Evolutionary conservation across 352 stramenopile species (phyloP), one percentile per base, ranked within the genome.

Genomic region (Globisporangium iwayamae): DNA sequence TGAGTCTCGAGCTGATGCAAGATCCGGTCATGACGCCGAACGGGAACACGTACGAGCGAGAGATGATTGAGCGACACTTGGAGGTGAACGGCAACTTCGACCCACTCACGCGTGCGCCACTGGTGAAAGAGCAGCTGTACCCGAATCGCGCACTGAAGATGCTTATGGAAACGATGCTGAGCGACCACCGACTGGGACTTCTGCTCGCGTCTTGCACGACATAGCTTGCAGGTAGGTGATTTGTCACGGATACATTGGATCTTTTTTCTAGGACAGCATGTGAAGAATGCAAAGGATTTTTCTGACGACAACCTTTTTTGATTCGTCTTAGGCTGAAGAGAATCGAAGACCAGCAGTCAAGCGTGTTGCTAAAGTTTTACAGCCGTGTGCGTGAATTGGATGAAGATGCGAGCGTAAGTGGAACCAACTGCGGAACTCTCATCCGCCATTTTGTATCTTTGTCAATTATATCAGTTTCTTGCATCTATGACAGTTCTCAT

Each of bases 1-100:
- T 92, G 65, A 92, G 83, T 48, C 72, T 92, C 28, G 83, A 92
- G 60, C 48, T 86, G n/a, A 92, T 92, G 83, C 71, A 88, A 38
- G 80, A 92, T 53, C 83, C 83, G 1, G 83, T 92, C 3, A 89
- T 84, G 47, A 89, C 81, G 3, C 80, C 83, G 3, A 83, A 83
- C 18, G 83, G 83, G n/a, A 81, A 88, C 63, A 87, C 83, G 47
- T 92, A 89, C 63, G 83, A 92, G 43, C 83, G 83, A 38, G 75
- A 80, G 1, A 90, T 92, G 83, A 92, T 92, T 43, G 81, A 92
- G 54, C 74, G 78, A 25, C 83, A 92, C 54, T 66, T 92, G 11
- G 75, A 82, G 43, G 71, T 89, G 7, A 92, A 92, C 62, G 83
- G 83, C 55, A 77, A 83, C 30, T 92, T 90, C 47, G 83, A 92